Percentiles rank a stretch among this genome's conserved stretches.
These are phyloP conservation scores for Reutealis trisperma DNA, from an alignment of 345 rosid genomes.

Conservation along the genomic window DNA sequence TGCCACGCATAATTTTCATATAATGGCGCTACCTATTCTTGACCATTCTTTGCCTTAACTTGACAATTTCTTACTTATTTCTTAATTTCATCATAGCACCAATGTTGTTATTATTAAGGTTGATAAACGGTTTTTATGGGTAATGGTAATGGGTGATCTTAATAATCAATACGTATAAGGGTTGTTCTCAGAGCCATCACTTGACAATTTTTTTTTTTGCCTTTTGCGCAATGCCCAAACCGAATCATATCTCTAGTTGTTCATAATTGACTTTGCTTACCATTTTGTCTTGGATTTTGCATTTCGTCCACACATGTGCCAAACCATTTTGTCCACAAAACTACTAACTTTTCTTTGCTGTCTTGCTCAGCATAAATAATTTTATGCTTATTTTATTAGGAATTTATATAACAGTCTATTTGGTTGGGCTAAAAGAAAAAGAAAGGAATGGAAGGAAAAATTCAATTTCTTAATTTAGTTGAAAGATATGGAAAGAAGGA, in stretches of 20 bases:
- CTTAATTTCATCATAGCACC: not conserved
- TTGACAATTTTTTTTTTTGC: too few relatives aligned
- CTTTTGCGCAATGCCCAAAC: not conserved
- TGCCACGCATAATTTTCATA: not conserved
- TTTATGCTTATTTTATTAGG: too few relatives aligned
- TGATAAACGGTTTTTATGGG: too few relatives aligned
- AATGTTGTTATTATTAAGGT: not conserved
- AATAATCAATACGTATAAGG: not conserved
- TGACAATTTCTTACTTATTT: not conserved
- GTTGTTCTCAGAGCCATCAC: not conserved
- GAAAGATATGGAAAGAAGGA: too few relatives aligned
- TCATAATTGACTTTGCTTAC: not conserved
- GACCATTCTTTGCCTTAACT: not conserved
- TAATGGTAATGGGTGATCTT: not conserved
- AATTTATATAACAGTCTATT: too few relatives aligned
- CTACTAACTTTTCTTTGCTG: not conserved
- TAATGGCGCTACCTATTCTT: conserved; percentile 8
- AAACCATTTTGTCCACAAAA: not conserved
- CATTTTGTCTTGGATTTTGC: not conserved
- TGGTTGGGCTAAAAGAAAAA: too few relatives aligned
- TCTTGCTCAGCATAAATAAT: too few relatives aligned
- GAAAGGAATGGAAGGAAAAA: too few relatives aligned
- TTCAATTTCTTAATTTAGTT: too few relatives aligned
- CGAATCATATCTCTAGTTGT: conserved; percentile 5
- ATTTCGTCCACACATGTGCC: not conserved